Evolutionary conservation across 2,329 filamentous ascomycete genomes (phyloP).

Genomic region (Hysterium pulicare): DNA sequence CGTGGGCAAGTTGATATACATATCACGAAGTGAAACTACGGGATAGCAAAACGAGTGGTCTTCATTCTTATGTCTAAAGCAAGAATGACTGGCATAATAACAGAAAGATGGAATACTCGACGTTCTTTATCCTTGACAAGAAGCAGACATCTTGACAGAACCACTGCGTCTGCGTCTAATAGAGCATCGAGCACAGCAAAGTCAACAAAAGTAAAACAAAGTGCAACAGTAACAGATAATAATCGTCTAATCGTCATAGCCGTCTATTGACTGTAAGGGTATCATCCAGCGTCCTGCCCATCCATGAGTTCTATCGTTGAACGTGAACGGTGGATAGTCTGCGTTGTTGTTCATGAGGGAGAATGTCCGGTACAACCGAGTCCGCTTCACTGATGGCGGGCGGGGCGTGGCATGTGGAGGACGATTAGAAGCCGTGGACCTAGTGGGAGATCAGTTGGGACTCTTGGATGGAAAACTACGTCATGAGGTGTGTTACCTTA

Average conservation of each 20-base stretch:
- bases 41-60: too few relatives aligned
- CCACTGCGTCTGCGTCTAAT: too few relatives aligned
- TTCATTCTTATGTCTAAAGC: too few relatives aligned
- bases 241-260: conserved; percentile 1
- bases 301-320: background rate
- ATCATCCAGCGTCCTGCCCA: conserved; percentile 1
- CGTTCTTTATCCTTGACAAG: too few relatives aligned
- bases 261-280: conserved; percentile 1
- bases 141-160: too few relatives aligned
- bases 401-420: conserved; percentile 12
- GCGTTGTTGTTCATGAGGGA: conserved; percentile 3
- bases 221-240: background rate
- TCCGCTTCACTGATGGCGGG: conserved; percentile 11
- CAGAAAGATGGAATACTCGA: too few relatives aligned
- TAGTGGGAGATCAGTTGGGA: conserved; percentile 8
- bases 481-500: conserved; percentile 59
- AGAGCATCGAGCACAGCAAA: too few relatives aligned
- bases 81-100: too few relatives aligned
- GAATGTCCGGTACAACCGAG: conserved; percentile 3
- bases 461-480: background rate
- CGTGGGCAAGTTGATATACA: too few relatives aligned
- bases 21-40: too few relatives aligned
- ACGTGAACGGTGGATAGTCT: background rate
- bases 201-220: too few relatives aligned
- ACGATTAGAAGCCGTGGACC: conserved; percentile 36